Base-by-base conservation (phyloP, 2,329 filamentous ascomycete species). In the Zymoseptoria crescenta region DNA sequence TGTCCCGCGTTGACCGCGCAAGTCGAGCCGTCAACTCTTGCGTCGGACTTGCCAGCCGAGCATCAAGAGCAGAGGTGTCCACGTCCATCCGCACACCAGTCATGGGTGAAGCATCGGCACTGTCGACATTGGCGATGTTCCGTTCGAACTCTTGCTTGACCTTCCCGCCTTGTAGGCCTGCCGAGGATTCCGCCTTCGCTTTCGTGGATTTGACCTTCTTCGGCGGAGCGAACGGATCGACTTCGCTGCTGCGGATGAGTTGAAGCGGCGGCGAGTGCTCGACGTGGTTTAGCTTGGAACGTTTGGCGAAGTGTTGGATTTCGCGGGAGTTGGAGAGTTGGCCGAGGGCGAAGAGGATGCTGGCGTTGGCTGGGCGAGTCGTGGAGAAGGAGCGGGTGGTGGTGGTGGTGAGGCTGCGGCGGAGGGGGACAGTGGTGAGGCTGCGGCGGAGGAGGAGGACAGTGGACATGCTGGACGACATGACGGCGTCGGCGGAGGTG, bases 381-480 rank as follows among this genome's bases (percentile, higher is more conserved):
- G 64, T 67, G 41, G 62, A 64, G 64, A 68, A 68, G 48, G 55
- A 35, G 49, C 64, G 63, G 13, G 56, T n/a, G 41, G 48, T 48
- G 30, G 41, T 45, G 8, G 52, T 10, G 41, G 35, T 48, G n/a
- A n/a, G n/a, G n/a, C n/a, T n/a, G n/a, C n/a, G n/a, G n/a, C n/a
- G n/a, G n/a, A n/a, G n/a, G n/a, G n/a, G n/a, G n/a, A n/a, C n/a
- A n/a, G n/a, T n/a, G 49, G 49, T 30, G 29, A 52, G 6, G 20
- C 30, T 8, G 30, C 49, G 62, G 74, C 72, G 4, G 79, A 82
- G 68, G 62, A 52, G 41, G 76, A 41, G 1, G 35, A 16, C 5
- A 16, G 35, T 4, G 35, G 35, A 41, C 35, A 41, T 41, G 35
- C 9, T 41, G 10, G 35, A 16, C 13, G 35, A 41, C 35, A 41